Conservation (phyloP, 2,329 filamentous ascomycete genomes). For the Colletotrichum filicis region DNA sequence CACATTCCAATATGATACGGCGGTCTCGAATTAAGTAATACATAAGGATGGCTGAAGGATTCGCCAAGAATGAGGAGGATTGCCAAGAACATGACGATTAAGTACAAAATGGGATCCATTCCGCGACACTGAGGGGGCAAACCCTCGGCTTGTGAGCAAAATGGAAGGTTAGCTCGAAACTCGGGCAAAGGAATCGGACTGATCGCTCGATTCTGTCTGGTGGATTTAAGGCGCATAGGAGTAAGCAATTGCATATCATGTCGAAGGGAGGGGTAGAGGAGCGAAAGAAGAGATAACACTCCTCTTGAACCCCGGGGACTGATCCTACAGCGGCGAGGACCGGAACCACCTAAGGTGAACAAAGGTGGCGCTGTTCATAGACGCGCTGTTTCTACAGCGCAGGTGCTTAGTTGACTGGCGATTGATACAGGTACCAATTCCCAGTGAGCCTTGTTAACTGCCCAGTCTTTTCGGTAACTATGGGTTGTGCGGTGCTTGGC, state of each 20-base stretch:
- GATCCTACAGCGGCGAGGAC: neutral
- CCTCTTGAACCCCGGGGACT: neutral
- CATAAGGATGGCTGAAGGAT: constrained; percentile 14
- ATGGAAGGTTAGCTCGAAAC: neutral
- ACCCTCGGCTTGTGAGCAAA: neutral
- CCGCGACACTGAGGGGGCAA: neutral
- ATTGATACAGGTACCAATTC: neutral
- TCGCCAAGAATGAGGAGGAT: constrained; percentile 20
- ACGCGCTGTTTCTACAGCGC: neutral
- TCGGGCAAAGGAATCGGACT: neutral
- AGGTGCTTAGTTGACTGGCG: neutral
- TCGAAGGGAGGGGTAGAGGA: neutral
- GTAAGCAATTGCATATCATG: neutral
- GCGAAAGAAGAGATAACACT: neutral
- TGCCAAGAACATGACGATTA: constrained; percentile 15
- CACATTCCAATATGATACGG: neutral
- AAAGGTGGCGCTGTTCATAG: neutral
- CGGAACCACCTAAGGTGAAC: neutral
- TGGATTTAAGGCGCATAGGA: neutral
- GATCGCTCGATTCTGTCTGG: neutral
- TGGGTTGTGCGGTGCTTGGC: neutral
- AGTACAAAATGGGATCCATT: neutral
- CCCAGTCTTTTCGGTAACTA: neutral
- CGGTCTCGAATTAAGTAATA: neutral
- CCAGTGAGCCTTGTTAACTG: no score